Evolutionary conservation across 1,284 basidiomycete genomes (phyloP).

Genomic region (Amylostereum areolatum): DNA sequence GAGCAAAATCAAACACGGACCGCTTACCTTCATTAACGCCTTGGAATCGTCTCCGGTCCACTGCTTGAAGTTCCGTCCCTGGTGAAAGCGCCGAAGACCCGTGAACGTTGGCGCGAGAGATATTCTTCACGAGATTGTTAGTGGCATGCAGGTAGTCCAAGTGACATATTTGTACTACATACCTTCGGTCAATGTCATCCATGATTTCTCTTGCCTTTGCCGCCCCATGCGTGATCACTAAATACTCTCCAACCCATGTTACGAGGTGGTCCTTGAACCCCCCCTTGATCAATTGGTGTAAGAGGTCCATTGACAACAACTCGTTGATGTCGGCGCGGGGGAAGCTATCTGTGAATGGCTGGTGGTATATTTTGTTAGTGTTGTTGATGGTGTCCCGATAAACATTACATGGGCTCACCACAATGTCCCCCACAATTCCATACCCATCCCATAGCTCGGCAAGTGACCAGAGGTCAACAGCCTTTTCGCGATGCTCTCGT

Average conservation of each 20-base stretch:
- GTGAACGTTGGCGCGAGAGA: constrained; percentile 7
- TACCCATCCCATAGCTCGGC: not conserved
- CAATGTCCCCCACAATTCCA: not conserved
- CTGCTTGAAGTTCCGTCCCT: constrained; percentile 14
- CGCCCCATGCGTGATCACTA: constrained; percentile 12
- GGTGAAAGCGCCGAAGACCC: constrained; percentile 10
- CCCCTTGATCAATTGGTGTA: constrained; percentile 34
- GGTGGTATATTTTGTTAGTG: not conserved
- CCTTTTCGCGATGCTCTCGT: no score
- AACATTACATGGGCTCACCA: not conserved
- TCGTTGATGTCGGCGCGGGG: constrained; percentile 29
- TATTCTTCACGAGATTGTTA: constrained; percentile 7
- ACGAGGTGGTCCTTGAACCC: constrained; percentile 33
- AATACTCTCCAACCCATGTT: constrained; percentile 26
- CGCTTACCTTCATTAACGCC: constrained; percentile 5
- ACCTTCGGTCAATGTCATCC: constrained; percentile 27
- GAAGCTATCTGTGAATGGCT: constrained; percentile 30
- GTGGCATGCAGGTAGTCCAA: not conserved
- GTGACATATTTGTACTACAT: not conserved
- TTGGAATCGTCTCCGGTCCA: constrained; percentile 16
- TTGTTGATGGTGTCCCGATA: not conserved
- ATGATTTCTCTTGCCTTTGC: constrained; percentile 17
- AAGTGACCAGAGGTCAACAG: no score
- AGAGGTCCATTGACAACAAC: constrained; percentile 27
- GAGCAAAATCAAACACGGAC: no score